Conservation (phyloP, 106 monocot genomes). For the Acorus gramineus region DNA sequence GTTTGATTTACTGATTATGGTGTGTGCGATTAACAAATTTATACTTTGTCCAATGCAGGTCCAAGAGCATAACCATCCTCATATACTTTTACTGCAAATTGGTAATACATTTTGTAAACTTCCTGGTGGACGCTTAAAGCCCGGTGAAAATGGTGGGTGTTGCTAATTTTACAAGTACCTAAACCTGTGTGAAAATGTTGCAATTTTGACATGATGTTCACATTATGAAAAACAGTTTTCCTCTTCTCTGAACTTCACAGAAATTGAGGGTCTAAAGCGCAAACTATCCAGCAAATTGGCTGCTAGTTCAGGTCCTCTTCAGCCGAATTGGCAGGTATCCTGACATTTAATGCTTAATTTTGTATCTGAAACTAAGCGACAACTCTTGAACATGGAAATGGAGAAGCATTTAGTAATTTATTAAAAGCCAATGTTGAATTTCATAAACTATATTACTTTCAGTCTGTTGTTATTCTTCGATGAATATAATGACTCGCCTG, state of each 20-base stretch:
- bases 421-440: no score
- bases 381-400: no score
- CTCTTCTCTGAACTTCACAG: conserved; percentile 20
- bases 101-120: conserved; percentile 99
- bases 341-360: neutral
- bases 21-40: no score
- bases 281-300: conserved; percentile 93
- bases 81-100: conserved; percentile 88
- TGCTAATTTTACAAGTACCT: neutral
- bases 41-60: conserved; percentile 35
- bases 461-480: no score
- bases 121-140: conserved; percentile 97
- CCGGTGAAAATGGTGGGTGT: conserved; percentile 86
- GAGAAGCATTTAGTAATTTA: no score
- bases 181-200: no score
- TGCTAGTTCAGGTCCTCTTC: conserved; percentile 62
- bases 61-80: conserved; percentile 97
- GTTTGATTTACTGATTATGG: no score
- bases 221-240: neutral
- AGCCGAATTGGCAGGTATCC: conserved; percentile 93
- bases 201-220: no score
- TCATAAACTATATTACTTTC: no score
- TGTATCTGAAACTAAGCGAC: no score
- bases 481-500: no score
- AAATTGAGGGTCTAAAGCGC: conserved; percentile 88